phyloP scores from a whole-genome alignment of 306 rosid species.

The Pterocarpus santalinus region DNA sequence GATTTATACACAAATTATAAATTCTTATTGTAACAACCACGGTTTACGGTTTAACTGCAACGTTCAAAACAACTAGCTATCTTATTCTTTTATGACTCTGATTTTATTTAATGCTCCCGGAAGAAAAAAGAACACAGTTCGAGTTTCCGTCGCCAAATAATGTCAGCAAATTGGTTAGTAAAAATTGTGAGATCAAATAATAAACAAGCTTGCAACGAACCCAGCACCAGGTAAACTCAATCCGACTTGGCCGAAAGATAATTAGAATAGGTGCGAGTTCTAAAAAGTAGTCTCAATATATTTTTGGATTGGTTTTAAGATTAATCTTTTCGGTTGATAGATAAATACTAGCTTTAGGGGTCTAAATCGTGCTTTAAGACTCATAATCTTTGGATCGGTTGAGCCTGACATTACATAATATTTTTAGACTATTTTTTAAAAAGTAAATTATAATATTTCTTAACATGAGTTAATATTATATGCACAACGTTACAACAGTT shows the following conservation, averaged over 20 bases:
- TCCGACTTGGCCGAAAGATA: background rate
- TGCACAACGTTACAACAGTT: no score
- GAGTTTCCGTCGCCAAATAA: background rate
- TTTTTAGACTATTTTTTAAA: no score
- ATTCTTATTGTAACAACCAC: background rate
- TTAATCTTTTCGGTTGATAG: no score
- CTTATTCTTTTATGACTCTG: background rate
- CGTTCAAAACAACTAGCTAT: background rate
- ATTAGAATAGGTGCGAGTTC: background rate
- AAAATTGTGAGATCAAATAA: background rate
- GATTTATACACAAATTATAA: background rate
- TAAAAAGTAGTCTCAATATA: no score
- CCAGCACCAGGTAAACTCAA: no score
- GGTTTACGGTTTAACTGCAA: background rate
- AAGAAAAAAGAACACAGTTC: background rate
- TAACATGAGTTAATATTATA: background rate
- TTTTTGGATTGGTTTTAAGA: no score
- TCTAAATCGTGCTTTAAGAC: background rate
- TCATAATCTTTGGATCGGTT: no score
- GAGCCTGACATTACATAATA: no score
- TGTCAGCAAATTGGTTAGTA: background rate
- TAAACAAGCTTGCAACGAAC: background rate
- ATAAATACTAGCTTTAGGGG: background rate
- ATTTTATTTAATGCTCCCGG: background rate
- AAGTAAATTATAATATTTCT: no score